These are phyloP conservation scores for Sutorius australiensis DNA, from an alignment of 768 basidiomycete species.

Conservation along the genomic window DNA sequence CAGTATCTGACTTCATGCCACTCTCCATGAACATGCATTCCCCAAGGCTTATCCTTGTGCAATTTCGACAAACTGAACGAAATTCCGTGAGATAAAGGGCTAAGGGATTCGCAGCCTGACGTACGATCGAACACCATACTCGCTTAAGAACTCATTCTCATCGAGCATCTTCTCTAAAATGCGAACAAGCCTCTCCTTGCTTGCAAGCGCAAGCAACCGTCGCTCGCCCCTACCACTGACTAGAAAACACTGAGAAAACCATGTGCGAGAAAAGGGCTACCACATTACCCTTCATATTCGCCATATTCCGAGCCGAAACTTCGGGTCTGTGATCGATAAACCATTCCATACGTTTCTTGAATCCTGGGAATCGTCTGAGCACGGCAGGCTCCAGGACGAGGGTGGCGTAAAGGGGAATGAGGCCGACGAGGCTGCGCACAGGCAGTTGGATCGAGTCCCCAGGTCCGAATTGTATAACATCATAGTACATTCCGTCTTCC, in stretches of 20 bases:
- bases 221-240: conserved; percentile 78
- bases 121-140: conserved; percentile 93
- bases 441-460: conserved; percentile 86
- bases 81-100: conserved; percentile 6
- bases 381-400: conserved; percentile 87
- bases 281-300: conserved; percentile 81
- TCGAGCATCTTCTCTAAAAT: conserved; percentile 97
- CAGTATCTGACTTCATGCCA: conserved; percentile 92
- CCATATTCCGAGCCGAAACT: conserved; percentile 87
- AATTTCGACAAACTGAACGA: conserved; percentile 72
- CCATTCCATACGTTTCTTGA: conserved; percentile 99
- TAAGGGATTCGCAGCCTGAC: conserved; percentile 29
- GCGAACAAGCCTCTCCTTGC: conserved; percentile 82
- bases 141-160: conserved; percentile 94
- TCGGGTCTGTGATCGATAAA: conserved; percentile 92
- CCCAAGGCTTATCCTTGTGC: conserved; percentile 92
- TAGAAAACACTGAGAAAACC: conserved; percentile 10
- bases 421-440: conserved; percentile 91
- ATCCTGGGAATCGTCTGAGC: conserved; percentile 91
- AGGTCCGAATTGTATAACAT: conserved; percentile 86
- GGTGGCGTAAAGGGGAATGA: conserved; percentile 95
- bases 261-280: background rate
- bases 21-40: conserved; percentile 90
- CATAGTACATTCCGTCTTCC: conserved; percentile 97
- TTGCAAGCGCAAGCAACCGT: conserved; percentile 82